Evolutionary conservation across 331 rosid species (phyloP), one percentile per base, ranked within the genome.

Genomic region (Rosa hybrid): DNA sequence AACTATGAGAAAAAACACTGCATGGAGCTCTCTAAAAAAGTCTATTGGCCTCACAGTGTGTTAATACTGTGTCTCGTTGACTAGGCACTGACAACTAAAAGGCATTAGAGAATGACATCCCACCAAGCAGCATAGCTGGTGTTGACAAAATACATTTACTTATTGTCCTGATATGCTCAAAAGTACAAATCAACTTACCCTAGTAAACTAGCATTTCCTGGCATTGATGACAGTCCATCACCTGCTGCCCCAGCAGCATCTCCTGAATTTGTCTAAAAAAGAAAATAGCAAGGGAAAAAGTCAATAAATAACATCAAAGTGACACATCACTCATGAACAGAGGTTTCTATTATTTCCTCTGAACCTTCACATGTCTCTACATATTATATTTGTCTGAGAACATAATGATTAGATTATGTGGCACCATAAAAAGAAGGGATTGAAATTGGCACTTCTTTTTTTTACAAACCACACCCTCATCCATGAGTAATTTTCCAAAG

Each of bases 191-290:
- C 38, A 79, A 90, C 97, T 85, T 76, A 96, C 99, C 99, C 99
- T 71, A 96, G 95, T 84, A 96, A 90, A 84, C 99, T 71, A 50
- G 96, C 97, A 91, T 90, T 93, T 89, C 90, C 98, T 18, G 94
- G 92, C 72, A 84, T 71, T 73, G 94, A 84, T 56, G 98, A 84
- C 65, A 86, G 84, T 75, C 88, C 96, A 44, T 64, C 53, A 83
- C 92, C 84, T 20, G 85, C 63, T 46, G 77, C 82, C 51, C 85
- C 95, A 25, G 84, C 63, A 72, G 87, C 56, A 75, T 93, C 98
- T 77, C 87, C 90, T 20, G 90, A 78, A 79, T 86, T 92, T 77
- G 92, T 81, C 99, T 96, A 73, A 12, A 90, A 57, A 12, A 68
- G 44, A 75, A 75, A 82, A 74, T 46, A 69, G 46, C 60, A 30